phyloP scores from a whole-genome alignment of 176 grass and related monocot genomes.

The bread wheat (Triticum aestivum) region DNA sequence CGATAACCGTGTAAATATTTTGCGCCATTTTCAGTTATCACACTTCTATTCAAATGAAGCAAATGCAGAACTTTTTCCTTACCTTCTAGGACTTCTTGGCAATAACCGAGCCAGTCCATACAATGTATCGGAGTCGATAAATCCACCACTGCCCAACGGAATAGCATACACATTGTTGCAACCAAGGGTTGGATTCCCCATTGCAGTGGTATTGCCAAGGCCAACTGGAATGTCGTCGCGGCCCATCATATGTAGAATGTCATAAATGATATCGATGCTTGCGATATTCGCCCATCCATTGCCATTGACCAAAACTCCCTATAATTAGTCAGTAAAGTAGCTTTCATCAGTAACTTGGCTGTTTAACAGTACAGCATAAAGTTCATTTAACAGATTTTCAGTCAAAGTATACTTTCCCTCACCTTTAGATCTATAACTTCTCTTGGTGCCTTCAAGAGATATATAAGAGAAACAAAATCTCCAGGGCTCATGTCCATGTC shows the following conservation, averaged over 20 bases:
- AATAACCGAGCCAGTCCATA: constrained; percentile 68
- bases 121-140: constrained; percentile 83
- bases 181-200: constrained; percentile 53
- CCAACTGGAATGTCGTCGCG: constrained; percentile 86
- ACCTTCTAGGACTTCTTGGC: constrained; percentile 93
- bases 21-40: background rate
- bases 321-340: background rate
- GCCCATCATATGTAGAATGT: constrained; percentile 97
- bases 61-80: constrained; percentile 21
- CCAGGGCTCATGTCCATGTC: constrained; percentile 97
- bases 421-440: constrained; percentile 75
- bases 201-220: constrained; percentile 58
- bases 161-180: constrained; percentile 76
- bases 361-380: background rate
- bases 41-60: background rate
- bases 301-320: constrained; percentile 69
- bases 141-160: constrained; percentile 70
- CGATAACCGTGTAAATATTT: background rate
- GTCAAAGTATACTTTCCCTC: background rate
- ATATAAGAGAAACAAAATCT: constrained; percentile 90
- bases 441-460: constrained; percentile 69
- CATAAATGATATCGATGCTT: constrained; percentile 79
- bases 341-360: background rate
- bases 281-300: constrained; percentile 83
- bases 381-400: background rate